Conservation (phyloP, 106 monocot genomes). For the Platanthera zijinensis region DNA sequence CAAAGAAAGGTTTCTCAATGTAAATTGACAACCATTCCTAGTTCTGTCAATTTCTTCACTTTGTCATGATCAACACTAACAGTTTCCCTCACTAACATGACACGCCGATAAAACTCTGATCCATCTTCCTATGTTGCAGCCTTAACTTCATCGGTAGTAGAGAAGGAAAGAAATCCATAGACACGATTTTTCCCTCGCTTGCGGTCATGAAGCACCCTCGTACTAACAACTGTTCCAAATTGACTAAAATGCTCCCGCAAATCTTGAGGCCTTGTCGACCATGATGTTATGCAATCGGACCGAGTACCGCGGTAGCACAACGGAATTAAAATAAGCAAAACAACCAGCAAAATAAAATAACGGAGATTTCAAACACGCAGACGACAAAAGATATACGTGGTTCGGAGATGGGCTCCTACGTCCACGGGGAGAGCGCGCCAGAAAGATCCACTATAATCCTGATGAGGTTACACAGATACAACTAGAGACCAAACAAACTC, state of each 20-base stretch:
- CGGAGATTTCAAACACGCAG: too few relatives aligned
- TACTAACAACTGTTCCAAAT: constrained; percentile 69
- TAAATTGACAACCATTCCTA: not conserved
- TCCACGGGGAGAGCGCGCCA: too few relatives aligned
- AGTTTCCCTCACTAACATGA: constrained; percentile 39
- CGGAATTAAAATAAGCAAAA: too few relatives aligned
- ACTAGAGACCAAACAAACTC: too few relatives aligned
- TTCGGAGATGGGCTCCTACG: too few relatives aligned
- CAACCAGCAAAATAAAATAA: too few relatives aligned
- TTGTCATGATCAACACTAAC: constrained; percentile 7
- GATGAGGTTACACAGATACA: too few relatives aligned
- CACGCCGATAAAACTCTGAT: constrained; percentile 52
- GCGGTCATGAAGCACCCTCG: constrained; percentile 60
- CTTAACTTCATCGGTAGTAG: constrained; percentile 47
- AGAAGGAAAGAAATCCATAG: constrained; percentile 77
- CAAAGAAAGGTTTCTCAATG: not conserved
- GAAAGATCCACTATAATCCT: too few relatives aligned
- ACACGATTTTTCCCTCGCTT: constrained; percentile 68
- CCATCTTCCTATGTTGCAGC: constrained; percentile 40
- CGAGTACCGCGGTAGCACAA: too few relatives aligned
- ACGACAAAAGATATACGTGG: too few relatives aligned
- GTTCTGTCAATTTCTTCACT: not conserved
- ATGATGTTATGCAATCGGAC: too few relatives aligned
- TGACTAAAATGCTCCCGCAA: constrained; percentile 69
- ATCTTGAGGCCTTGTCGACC: constrained; percentile 51